Percentiles rank a stretch among this genome's conserved stretches.
Conservation (phyloP, 2,329 filamentous ascomycete species). For the Diplodia scrobiculata region DNA sequence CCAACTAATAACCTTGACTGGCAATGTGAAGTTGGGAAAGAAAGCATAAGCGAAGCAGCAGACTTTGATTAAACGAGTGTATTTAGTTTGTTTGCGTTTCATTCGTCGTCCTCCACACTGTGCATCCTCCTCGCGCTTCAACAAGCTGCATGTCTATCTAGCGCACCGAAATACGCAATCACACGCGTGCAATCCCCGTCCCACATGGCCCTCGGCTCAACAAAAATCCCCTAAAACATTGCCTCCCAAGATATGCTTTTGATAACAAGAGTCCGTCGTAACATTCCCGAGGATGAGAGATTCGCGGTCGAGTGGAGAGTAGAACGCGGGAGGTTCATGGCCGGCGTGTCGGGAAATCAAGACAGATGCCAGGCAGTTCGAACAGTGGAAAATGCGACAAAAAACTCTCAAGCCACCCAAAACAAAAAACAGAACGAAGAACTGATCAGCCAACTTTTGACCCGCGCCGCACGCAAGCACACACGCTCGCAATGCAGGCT, state of each 20-base stretch:
- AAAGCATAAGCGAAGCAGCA: background rate
- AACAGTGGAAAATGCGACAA: constrained; percentile 21
- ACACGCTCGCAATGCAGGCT: background rate
- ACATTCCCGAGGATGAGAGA: constrained; percentile 17
- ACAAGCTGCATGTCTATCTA: constrained; percentile 22
- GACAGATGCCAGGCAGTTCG: constrained; percentile 21
- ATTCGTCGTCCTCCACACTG: constrained; percentile 22
- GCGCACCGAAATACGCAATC: constrained; percentile 8
- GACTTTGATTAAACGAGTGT: constrained; percentile 25
- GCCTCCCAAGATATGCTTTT: constrained; percentile 24
- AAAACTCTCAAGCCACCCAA: constrained; percentile 25
- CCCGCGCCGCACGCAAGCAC: background rate
- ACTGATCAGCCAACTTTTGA: constrained; percentile 25
- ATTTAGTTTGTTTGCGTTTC: constrained; percentile 27
- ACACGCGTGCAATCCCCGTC: constrained; percentile 4
- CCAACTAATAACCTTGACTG: background rate
- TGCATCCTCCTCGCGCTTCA: constrained; percentile 9
- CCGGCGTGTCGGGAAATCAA: constrained; percentile 3
- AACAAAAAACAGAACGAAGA: constrained; percentile 20
- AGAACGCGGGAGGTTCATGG: background rate
- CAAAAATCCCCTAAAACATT: constrained; percentile 14
- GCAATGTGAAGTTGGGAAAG: background rate
- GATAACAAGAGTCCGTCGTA: constrained; percentile 11
- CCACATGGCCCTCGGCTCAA: constrained; percentile 9
- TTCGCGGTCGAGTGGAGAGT: constrained; percentile 11